phyloP scores from a whole-genome alignment of 768 basidiomycete species.

The Grammothele lineata region DNA sequence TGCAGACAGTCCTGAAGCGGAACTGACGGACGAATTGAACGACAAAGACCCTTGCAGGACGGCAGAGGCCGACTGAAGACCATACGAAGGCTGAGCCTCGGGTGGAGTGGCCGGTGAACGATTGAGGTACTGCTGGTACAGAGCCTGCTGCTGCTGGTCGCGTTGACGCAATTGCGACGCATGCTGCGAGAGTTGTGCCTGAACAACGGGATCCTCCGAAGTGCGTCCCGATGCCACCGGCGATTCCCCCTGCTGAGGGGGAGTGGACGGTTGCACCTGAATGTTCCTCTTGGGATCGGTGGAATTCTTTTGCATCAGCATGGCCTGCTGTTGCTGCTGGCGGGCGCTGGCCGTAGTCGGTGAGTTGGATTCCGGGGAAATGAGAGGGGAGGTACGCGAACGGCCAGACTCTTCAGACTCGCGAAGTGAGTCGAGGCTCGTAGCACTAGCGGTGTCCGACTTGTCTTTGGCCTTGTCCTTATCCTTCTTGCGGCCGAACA shows the following conservation, averaged over 20 bases:
- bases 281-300: slow-evolving; percentile 5
- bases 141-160: slow-evolving; percentile 83
- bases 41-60: slow-evolving; percentile 50
- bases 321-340: slow-evolving; percentile 52
- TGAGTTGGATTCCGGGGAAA: slow-evolving; percentile 33
- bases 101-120: slow-evolving; percentile 78
- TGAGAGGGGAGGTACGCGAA: slow-evolving; percentile 31
- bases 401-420: slow-evolving; percentile 63
- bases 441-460: slow-evolving; percentile 44
- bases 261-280: slow-evolving; percentile 1
- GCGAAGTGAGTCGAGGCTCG: slow-evolving; percentile 37
- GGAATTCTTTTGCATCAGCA: slow-evolving; percentile 43
- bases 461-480: slow-evolving; percentile 62
- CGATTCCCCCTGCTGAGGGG: slow-evolving; percentile 19
- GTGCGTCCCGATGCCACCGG: slow-evolving; percentile 7
- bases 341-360: slow-evolving; percentile 50
- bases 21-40: slow-evolving; percentile 34
- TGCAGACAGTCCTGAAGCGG: slow-evolving; percentile 39
- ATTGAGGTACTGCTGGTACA: slow-evolving; percentile 89
- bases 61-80: slow-evolving; percentile 69
- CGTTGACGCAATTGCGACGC: slow-evolving; percentile 72
- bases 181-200: slow-evolving; percentile 53
- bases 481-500: slow-evolving; percentile 78
- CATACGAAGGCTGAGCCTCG: slow-evolving; percentile 70
- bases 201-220: slow-evolving; percentile 21